Evolutionary conservation across 345 rosid species (phyloP), one percentile per base, ranked within the genome.

Genomic region (Aurinia saxatilis): DNA sequence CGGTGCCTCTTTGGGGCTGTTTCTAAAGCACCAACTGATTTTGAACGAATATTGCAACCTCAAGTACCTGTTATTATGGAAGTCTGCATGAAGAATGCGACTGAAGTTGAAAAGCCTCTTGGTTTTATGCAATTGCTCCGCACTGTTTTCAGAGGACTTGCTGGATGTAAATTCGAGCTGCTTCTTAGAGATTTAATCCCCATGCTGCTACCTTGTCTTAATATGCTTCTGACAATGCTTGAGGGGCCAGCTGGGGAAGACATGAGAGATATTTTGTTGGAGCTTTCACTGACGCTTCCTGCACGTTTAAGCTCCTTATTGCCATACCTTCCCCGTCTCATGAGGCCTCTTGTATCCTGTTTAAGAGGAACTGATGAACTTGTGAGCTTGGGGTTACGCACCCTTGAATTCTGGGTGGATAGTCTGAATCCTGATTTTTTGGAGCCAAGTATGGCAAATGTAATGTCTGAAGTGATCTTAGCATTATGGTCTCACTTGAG

Each of bases 401-500:
- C 97, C 35, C 90, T 93, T 38, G 99, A 93, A 74, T 93, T 93
- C 75, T 93, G 99, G 99, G 96, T 93, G 9, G 99, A 90, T 72
- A 90, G 96, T 76, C 79, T 93, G 62, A 93, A 93, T 83, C 99
- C 99, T 37, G 99, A 87, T 66, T 93, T 90, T 79, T 66, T 93
- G 71, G 99, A 93, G 76, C 96, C 99, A 34, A 90, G 91, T 63
- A 93, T 93, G 97, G 96, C 91, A 33, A 87, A 79, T 78, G 96
- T 93, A 38, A 90, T 87, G 89, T 87, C 97, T 5, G 96, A 90
- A 77, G 87, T 90, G 80, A 87, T 93, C 80, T 84, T 93, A 73
- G 96, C 97, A 57, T 72, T 93, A 59, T 93, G 97, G 99, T 86
- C 95, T 75, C 95, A 90, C 77, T 67, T 93, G 79, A 84, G 86